A percentile compares a stretch with the other conserved stretches of the same genome.
These are phyloP conservation scores for Fusarium piperis DNA, from an alignment of 2,329 filamentous ascomycete genomes.

Conservation along the genomic window DNA sequence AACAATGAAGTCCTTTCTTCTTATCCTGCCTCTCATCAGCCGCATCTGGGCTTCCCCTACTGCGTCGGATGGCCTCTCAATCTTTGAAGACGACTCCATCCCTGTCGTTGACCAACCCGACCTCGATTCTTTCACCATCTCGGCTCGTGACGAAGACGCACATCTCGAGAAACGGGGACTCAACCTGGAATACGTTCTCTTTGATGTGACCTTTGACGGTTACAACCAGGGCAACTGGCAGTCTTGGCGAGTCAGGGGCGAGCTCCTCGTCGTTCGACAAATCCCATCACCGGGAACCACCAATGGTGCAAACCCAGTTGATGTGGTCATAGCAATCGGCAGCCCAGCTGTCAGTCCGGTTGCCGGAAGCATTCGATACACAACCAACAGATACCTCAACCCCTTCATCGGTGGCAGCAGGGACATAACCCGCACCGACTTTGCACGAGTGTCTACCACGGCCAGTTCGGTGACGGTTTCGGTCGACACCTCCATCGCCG, in stretches of 20 bases:
- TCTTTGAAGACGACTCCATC: slow-evolving; percentile 1
- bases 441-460: slow-evolving; percentile 6
- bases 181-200: neutral
- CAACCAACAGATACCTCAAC: slow-evolving; percentile 16
- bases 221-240: slow-evolving; percentile 1
- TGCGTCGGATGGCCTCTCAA: neutral
- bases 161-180: slow-evolving; percentile 4
- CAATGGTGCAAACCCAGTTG: slow-evolving; percentile 11
- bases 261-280: neutral
- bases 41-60: neutral
- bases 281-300: neutral
- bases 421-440: neutral
- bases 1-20: neutral
- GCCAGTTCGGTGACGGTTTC: neutral
- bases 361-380: slow-evolving; percentile 14
- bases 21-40: neutral
- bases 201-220: slow-evolving; percentile 7
- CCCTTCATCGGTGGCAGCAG: slow-evolving; percentile 1
- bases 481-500: neutral
- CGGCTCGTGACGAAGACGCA: neutral
- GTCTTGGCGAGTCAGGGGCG: neutral
- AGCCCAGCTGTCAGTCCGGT: slow-evolving; percentile 2
- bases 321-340: slow-evolving; percentile 11
- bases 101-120: neutral
- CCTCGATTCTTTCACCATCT: neutral